Conservation (phyloP, 2,329 filamentous ascomycete genomes). For the Ophiostoma tasmaniense region DNA sequence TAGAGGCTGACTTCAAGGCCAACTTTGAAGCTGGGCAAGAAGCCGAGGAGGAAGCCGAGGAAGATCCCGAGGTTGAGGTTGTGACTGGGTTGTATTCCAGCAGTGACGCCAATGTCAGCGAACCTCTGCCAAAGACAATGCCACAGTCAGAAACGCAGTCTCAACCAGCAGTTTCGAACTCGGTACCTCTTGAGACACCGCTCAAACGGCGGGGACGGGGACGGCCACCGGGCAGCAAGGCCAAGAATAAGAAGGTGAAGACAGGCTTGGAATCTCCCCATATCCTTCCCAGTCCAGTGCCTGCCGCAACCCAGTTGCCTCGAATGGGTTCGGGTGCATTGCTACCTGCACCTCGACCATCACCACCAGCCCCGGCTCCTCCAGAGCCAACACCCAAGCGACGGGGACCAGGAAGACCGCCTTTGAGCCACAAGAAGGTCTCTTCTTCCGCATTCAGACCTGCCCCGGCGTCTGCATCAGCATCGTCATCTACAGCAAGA, state of each 20-base stretch:
- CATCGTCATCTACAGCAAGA: background rate
- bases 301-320: background rate
- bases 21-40: background rate
- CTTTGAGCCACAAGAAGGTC: background rate
- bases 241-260: background rate
- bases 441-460: background rate
- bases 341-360: too few species aligned
- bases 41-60: background rate
- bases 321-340: too few species aligned
- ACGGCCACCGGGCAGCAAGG: background rate
- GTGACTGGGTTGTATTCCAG: background rate
- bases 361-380: background rate
- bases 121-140: background rate
- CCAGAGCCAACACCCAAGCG: background rate
- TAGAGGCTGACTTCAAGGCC: background rate
- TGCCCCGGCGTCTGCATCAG: background rate
- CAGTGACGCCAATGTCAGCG: background rate
- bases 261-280: background rate
- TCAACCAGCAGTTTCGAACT: background rate
- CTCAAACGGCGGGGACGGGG: background rate
- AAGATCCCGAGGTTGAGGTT: too few species aligned
- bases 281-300: background rate
- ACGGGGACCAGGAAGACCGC: background rate
- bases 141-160: background rate
- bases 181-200: background rate